phyloP scores from a whole-genome alignment of 2,329 filamentous ascomycete genomes.

The Penicillium sumatraense region DNA sequence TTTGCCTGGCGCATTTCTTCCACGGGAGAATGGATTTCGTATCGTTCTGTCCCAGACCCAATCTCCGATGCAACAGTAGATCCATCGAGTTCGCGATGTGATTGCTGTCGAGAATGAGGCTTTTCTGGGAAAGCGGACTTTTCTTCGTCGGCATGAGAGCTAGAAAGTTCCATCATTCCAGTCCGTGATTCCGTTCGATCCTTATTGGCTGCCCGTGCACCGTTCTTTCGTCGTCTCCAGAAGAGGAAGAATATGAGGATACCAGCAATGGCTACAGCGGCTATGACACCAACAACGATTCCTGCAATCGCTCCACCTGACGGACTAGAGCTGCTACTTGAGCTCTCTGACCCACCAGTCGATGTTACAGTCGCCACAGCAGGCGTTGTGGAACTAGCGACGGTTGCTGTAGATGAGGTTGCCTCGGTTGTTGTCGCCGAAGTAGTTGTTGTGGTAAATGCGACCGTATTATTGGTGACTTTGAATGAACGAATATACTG shows the following conservation, averaged over 20 bases:
- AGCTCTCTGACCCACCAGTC: not conserved
- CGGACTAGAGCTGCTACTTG: not conserved
- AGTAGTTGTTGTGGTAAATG: not conserved
- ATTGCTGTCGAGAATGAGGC: not conserved
- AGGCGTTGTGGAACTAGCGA: not conserved
- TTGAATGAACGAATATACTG: not conserved
- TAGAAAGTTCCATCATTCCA: not conserved
- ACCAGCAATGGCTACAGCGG: not conserved
- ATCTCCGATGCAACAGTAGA: not conserved
- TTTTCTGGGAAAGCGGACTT: not conserved
- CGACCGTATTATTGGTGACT: not conserved
- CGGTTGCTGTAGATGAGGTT: not conserved
- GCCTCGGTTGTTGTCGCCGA: not conserved
- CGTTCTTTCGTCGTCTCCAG: not conserved
- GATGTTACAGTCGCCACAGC: not conserved
- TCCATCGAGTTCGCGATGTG: not conserved
- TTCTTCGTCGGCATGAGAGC: not conserved
- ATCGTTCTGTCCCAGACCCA: not conserved
- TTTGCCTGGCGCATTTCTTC: not conserved
- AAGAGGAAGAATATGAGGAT: not conserved
- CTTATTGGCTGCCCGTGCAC: not conserved
- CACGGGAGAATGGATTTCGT: not conserved
- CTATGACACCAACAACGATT: not conserved
- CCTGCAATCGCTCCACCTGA: slow-evolving; percentile 1
- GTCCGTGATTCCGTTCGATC: not conserved